Base-by-base conservation (phyloP, 2,329 filamentous ascomycete genomes). In the Ceratocystis papillata region DNA sequence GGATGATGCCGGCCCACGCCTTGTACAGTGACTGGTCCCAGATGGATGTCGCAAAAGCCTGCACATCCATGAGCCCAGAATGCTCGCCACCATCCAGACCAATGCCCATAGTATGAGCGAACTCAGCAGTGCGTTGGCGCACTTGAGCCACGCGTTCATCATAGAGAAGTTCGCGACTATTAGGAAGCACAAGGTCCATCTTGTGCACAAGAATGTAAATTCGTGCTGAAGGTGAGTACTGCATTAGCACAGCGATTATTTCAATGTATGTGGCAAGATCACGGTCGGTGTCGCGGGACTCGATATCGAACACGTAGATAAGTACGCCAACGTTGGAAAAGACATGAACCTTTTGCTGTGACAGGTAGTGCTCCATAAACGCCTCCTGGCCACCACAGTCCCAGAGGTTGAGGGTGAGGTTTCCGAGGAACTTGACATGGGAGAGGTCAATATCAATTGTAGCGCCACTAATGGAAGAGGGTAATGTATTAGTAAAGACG, bases 11-110 rank as follows among this genome's bases (percentile, higher is more conserved):
- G 0, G 94, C 94, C 94, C 94, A 99, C 1, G 94, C 94, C 76
- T 96, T 96, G 80, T 97, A 99, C 46, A 99, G 80, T 65, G 89
- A 95, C 78, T 99, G 94, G 73, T 99, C 94, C 94, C 94, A 99
- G 73, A 99, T 99, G 65, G 89, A 96, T 41, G 93, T 97, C 8
- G 91, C 89, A 74, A 96, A 97, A 68, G 92, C 91, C 67, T 90
- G 89, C 68, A 96, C 82, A 69, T 87, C 83, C 74, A 96, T 44
- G 5, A 66, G 30, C 5, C 62, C 65, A 30, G 73, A 72, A 55
- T 72, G 71, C 25, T 76, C 70, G 4, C 73, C 73, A 64, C 73
- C 72, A n/a, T 68, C 67, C 15, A 64, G 53, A 17, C 65, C 55
- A 48, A 67, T 57, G 44, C 62, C 68, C 8, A 68, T 48, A 1